Evolutionary conservation across 1,284 basidiomycete species (phyloP).

Genomic region (Ceratobasidium sp.): DNA sequence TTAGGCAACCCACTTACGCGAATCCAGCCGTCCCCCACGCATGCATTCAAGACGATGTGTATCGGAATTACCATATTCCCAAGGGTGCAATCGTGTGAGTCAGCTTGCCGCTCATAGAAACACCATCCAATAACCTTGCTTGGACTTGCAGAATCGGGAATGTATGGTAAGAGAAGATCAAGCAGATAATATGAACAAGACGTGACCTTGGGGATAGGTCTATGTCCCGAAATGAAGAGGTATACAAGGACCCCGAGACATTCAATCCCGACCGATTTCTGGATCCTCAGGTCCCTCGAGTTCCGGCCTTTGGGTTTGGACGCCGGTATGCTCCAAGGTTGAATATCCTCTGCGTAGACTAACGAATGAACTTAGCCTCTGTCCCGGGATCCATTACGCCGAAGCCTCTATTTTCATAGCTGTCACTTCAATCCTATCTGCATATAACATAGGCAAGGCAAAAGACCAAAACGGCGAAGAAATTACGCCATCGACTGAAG

Average conservation of each 20-base stretch:
- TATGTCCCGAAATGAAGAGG: slow-evolving; percentile 29
- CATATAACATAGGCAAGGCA: slow-evolving; percentile 43
- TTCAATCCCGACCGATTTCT: slow-evolving; percentile 36
- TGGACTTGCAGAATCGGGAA: slow-evolving; percentile 23
- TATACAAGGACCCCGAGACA: slow-evolving; percentile 12
- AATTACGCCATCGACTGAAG: slow-evolving; percentile 37
- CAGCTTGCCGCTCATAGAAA: not conserved
- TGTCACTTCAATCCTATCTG: slow-evolving; percentile 41
- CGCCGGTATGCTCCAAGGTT: not conserved
- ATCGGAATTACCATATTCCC: slow-evolving; percentile 40
- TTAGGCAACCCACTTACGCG: slow-evolving; percentile 5
- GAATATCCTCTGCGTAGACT: not conserved
- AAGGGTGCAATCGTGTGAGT: slow-evolving; percentile 40
- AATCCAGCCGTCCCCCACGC: slow-evolving; percentile 38
- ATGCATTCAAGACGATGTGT: slow-evolving; percentile 39
- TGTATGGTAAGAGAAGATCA: slow-evolving; percentile 14
- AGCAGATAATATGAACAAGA: slow-evolving; percentile 39
- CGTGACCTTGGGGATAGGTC: slow-evolving; percentile 1
- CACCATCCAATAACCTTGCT: not conserved
- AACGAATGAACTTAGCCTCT: slow-evolving; percentile 29
- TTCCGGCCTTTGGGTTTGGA: slow-evolving; percentile 35
- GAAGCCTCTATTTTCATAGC: slow-evolving; percentile 37
- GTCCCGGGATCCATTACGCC: slow-evolving; percentile 38
- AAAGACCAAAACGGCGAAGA: slow-evolving; percentile 42
- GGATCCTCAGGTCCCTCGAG: slow-evolving; percentile 17